Base-by-base conservation (phyloP, 108 stramenopile species). In the Discostella stelligeroides region DNA sequence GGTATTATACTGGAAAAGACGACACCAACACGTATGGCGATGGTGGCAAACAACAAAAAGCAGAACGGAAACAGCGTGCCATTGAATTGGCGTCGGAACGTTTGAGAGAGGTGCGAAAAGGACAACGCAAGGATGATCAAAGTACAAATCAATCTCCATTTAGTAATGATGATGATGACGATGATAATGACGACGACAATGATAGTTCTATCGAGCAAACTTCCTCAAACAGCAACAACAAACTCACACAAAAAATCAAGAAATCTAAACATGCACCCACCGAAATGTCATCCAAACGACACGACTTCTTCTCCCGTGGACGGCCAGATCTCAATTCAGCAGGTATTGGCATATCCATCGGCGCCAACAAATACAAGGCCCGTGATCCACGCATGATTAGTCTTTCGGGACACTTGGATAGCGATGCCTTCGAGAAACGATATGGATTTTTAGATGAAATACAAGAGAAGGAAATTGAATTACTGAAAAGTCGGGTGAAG, bases 261-360 rank as follows among this genome's bases (percentile, higher is more conserved):
- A 86, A 81, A 59, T 87, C 84, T 12, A 88, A 87, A 62, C 87
- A 90, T 69, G 86, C 88, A 48, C 95, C 92, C 0, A 88, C 92
- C 2, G 88, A 90, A 84, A 88, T 82, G 43, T 95, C 95, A 15
- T 92, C 90, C 6, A 84, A 82, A 63, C 82, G 95, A 18, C 57
- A 70, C 1, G 94, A 87, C 34, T 92, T 83, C 64, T 92, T 78
- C 53, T 61, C 74, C 1, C 70, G 89, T 12, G 89, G 86, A 2
- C 76, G 82, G 45, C 81, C 78, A 18, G 60, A 75, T 54, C 68
- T 92, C 25, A 91, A 91, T 66, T 86, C 81, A 23, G 80, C 81
- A 28, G 95, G 95, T 11, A 75, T 91, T n/a, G 90, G 95, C 42
- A 85, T 92, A 24, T 87, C 86, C 51, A 83, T 93, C 67, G 86